phyloP scores from a whole-genome alignment of 1,139 yeast species.

The Williopsis jadinii region DNA sequence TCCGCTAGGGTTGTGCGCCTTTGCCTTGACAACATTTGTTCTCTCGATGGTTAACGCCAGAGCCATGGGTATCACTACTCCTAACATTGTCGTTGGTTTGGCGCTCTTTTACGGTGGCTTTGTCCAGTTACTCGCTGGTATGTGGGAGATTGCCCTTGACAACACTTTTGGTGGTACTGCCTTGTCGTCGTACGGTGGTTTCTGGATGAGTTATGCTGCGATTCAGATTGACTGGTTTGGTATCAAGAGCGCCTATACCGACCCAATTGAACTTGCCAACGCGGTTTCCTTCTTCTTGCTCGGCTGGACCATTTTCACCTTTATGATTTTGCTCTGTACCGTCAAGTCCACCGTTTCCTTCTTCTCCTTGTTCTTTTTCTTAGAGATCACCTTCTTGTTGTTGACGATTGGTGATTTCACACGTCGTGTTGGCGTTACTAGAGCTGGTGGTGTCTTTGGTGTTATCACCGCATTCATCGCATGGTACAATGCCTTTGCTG shows the following conservation, averaged over 20 bases:
- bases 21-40: conserved; percentile 64
- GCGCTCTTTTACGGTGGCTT: conserved; percentile 87
- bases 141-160: conserved; percentile 55
- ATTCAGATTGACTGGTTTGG: conserved; percentile 56
- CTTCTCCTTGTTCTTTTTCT: conserved; percentile 52
- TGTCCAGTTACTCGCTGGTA: conserved; percentile 61
- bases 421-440: conserved; percentile 31
- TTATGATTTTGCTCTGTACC: conserved; percentile 51
- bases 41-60: conserved; percentile 45
- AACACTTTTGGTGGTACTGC: conserved; percentile 76
- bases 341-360: conserved; percentile 65
- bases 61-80: conserved; percentile 41
- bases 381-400: conserved; percentile 56
- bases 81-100: conserved; percentile 58
- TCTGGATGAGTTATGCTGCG: conserved; percentile 65
- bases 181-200: conserved; percentile 62
- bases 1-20: conserved; percentile 60
- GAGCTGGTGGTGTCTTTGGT: conserved; percentile 66
- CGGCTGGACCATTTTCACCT: conserved; percentile 67
- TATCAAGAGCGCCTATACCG: conserved; percentile 43
- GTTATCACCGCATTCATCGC: conserved; percentile 59
- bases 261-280: conserved; percentile 28
- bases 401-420: conserved; percentile 55
- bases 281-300: conserved; percentile 57
- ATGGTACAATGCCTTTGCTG: conserved; percentile 75